These are phyloP conservation scores for Eucalyptus brandiana DNA, from an alignment of 345 rosid species.

Conservation along the genomic window DNA sequence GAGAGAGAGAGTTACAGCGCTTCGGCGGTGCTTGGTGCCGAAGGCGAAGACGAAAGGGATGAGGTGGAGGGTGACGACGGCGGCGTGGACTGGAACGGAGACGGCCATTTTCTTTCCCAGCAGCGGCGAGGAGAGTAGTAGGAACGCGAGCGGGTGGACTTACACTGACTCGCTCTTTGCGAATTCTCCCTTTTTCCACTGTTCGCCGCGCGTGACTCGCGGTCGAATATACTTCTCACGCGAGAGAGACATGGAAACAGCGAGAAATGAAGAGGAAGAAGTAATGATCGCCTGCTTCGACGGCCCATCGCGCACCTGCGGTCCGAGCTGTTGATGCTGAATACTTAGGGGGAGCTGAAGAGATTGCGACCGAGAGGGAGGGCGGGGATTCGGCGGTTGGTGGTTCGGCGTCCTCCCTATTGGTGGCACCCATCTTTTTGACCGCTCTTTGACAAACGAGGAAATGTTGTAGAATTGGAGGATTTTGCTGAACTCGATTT, in stretches of 20 bases:
- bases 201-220: not conserved
- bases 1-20: constrained; percentile 32
- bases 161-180: not conserved
- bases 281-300: not conserved
- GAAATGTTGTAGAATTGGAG: no score
- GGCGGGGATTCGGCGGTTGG: not conserved
- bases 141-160: no score
- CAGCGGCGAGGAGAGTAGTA: not conserved
- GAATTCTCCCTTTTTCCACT: not conserved
- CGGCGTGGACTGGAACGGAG: constrained; percentile 46
- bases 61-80: constrained; percentile 48
- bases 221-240: not conserved
- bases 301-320: not conserved
- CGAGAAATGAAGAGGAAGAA: not conserved
- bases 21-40: constrained; percentile 93
- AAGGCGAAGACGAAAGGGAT: constrained; percentile 85
- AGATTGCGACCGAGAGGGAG: not conserved
- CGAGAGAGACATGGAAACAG: not conserved
- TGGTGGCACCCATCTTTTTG: not conserved
- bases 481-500: no score
- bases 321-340: not conserved
- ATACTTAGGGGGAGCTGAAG: not conserved
- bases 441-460: not conserved
- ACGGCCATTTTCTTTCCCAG: constrained; percentile 34
- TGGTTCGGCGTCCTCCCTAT: not conserved